These are phyloP conservation scores for Oryza glaberrima DNA, from an alignment of 176 grass and related monocot species.

Conservation along the genomic window DNA sequence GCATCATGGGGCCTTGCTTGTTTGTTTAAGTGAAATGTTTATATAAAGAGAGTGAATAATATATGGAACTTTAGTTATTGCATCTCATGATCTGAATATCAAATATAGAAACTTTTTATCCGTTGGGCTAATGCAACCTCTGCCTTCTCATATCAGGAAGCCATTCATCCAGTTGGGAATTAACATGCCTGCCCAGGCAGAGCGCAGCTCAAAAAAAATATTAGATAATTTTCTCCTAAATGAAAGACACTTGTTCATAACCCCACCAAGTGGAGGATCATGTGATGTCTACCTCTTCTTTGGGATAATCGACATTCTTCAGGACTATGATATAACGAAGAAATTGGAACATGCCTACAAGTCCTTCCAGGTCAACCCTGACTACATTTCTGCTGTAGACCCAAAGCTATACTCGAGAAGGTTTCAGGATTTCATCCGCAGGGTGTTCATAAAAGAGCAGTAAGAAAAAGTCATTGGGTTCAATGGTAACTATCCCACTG, in stretches of 20 bases:
- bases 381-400: constrained; percentile 78
- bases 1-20: constrained; percentile 44
- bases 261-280: constrained; percentile 38
- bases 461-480: constrained; percentile 31
- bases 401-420: constrained; percentile 87
- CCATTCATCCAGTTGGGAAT: constrained; percentile 61
- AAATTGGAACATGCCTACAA: constrained; percentile 90
- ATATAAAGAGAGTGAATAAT: constrained; percentile 43
- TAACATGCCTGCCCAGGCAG: constrained; percentile 79
- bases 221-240: constrained; percentile 47
- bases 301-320: constrained; percentile 82
- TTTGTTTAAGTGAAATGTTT: constrained; percentile 52
- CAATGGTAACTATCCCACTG: constrained; percentile 20
- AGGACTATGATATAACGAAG: constrained; percentile 73
- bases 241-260: constrained; percentile 52
- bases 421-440: constrained; percentile 82
- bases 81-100: constrained; percentile 23
- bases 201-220: constrained; percentile 46
- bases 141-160: constrained; percentile 49
- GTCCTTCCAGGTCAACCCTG: constrained; percentile 79
- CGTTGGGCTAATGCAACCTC: constrained; percentile 23
- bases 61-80: constrained; percentile 24
- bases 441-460: constrained; percentile 60
- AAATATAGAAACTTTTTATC: constrained; percentile 29
- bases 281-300: constrained; percentile 81